Conservation (phyloP, 805 yeast species). For the Kodamaea sagamina region DNA sequence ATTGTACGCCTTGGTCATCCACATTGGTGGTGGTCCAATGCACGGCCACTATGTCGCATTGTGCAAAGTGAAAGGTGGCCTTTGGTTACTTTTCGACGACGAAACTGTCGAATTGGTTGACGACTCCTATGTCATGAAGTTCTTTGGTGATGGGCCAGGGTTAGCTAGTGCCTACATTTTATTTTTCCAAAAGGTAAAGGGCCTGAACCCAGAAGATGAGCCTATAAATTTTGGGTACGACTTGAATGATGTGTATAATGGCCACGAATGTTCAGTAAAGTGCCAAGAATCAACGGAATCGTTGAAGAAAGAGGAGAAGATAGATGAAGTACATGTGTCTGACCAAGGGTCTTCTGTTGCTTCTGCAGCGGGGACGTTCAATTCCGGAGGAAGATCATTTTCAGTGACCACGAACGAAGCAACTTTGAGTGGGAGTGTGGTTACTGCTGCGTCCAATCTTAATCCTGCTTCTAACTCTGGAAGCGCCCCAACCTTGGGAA, state of each 20-base stretch:
- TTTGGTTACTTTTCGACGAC: slow-evolving; percentile 95
- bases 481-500: not conserved
- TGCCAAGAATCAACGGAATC: slow-evolving; percentile 6
- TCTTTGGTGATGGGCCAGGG: slow-evolving; percentile 86
- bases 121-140: slow-evolving; percentile 77
- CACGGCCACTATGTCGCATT: slow-evolving; percentile 95
- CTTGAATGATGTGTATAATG: slow-evolving; percentile 32
- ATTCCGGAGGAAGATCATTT: not conserved
- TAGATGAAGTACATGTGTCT: slow-evolving; percentile 5
- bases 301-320: slow-evolving; percentile 7
- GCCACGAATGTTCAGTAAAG: slow-evolving; percentile 16
- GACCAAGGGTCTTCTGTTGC: slow-evolving; percentile 10
- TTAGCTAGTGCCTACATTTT: slow-evolving; percentile 89
- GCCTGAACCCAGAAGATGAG: slow-evolving; percentile 41
- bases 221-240: slow-evolving; percentile 38
- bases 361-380: slow-evolving; percentile 3
- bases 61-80: slow-evolving; percentile 71
- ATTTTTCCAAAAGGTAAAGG: slow-evolving; percentile 58
- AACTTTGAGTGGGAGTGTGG: not conserved
- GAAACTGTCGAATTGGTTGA: slow-evolving; percentile 90
- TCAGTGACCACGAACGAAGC: not conserved
- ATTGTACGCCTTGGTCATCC: slow-evolving; percentile 83
- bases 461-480: too few relatives aligned
- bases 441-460: not conserved
- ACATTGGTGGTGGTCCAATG: slow-evolving; percentile 96